Conservation (phyloP, 441 rosid species). For the Syzygium syzygioides region DNA sequence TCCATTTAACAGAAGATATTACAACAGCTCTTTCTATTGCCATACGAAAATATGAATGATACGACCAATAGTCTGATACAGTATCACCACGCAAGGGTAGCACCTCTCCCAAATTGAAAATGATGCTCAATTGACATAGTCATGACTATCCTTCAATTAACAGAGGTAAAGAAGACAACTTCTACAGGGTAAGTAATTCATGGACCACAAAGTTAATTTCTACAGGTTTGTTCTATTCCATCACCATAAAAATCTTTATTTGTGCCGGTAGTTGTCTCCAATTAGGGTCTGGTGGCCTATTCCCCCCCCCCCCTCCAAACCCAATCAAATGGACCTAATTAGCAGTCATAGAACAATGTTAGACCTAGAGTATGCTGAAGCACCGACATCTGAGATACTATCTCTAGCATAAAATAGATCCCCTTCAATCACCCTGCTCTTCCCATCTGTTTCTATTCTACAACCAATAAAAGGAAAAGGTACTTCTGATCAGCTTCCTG, state of each 20-base stretch:
- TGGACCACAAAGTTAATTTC: background rate
- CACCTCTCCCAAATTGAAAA: background rate
- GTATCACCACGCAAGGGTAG: background rate
- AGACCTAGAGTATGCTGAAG: background rate
- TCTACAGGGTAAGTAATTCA: background rate
- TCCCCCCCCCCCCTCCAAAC: background rate
- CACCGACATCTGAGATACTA: background rate
- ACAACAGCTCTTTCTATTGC: background rate
- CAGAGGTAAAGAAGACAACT: background rate
- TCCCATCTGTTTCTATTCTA: background rate
- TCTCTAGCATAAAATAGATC: background rate
- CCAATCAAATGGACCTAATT: background rate
- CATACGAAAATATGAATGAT: background rate
- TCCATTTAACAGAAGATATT: background rate
- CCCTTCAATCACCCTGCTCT: background rate
- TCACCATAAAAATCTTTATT: background rate
- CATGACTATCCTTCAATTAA: background rate
- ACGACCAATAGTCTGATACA: background rate
- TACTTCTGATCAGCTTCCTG: background rate
- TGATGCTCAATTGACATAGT: background rate
- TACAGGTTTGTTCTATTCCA: background rate
- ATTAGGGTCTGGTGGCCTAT: background rate
- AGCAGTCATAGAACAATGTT: background rate
- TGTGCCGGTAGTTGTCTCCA: background rate
- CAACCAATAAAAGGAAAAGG: background rate